These are phyloP conservation scores for Hydnomerulius pinastri DNA, from an alignment of 768 basidiomycete species.

Conservation along the genomic window DNA sequence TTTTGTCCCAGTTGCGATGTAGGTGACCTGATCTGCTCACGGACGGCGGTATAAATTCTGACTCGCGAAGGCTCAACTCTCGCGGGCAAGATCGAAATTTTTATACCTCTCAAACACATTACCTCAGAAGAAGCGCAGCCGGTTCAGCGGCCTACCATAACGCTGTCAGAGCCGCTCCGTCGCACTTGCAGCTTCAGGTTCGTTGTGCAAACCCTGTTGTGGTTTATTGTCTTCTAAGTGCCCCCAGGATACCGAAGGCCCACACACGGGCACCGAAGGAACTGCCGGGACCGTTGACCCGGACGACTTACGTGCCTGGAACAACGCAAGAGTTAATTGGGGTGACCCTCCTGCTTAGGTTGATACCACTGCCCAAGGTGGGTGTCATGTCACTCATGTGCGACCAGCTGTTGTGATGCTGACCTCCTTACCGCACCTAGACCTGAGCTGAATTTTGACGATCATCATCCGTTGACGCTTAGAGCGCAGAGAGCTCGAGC, in stretches of 20 bases:
- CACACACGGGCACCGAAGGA: not conserved
- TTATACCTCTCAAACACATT: not conserved
- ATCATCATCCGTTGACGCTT: no score
- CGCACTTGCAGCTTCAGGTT: no score
- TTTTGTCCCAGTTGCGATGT: constrained; percentile 1
- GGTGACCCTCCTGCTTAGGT: not conserved
- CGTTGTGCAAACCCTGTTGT: not conserved
- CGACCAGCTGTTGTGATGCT: no score
- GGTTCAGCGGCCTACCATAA: no score
- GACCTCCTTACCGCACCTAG: no score
- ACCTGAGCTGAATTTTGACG: no score
- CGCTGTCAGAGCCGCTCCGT: no score
- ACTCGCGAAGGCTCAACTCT: not conserved
- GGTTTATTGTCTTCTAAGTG: not conserved
- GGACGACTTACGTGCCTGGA: not conserved
- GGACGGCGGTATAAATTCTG: not conserved
- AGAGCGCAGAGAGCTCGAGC: no score
- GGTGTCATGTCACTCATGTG: no score
- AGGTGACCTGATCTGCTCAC: not conserved
- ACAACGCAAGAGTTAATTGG: not conserved
- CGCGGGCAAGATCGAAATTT: not conserved
- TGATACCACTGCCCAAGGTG: no score
- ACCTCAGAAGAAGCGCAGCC: not conserved
- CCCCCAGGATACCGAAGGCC: not conserved
- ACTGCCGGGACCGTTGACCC: not conserved